Base-by-base conservation (phyloP, 495 filamentous ascomycete species). In the Cairneyella variabilis region DNA sequence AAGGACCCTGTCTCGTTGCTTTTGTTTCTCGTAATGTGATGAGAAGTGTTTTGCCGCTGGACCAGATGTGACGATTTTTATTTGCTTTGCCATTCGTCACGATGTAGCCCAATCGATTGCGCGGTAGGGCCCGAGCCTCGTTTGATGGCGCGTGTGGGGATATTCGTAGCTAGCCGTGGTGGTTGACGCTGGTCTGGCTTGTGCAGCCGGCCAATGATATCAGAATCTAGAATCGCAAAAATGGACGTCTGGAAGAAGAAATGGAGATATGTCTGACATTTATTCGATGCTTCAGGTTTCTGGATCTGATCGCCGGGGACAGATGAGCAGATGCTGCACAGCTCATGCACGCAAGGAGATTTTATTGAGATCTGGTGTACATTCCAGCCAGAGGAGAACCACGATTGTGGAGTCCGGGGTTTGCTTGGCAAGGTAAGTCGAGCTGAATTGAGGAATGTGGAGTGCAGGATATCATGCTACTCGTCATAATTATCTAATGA, bases 81-180 rank as follows among this genome's bases (percentile, higher is more conserved):
- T n/a, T n/a, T n/a, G n/a, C n/a, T n/a, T n/a, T n/a, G n/a, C n/a
- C n/a, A n/a, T n/a, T n/a, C n/a, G n/a, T n/a, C n/a, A n/a, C n/a
- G n/a, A n/a, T n/a, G n/a, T n/a, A n/a, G n/a, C n/a, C n/a, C n/a
- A 27, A 44, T 23, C 23, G 41, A 28, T 20, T 1, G 39, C 6
- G 39, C 39, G 41, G 41, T 47, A 28, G 25, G 44, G 44, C 25
- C 18, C 44, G 44, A 47, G 44, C 44, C 44, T 34, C 27, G 44
- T 16, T 27, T 47, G 44, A 47, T 30, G 25, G 44, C 44, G 25
- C 20, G 3, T 32, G 26, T 16, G 41, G 6, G 4, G 8, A 23
- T 45, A 20, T 25, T 14, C 23, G 22, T 16, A 11, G 20, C 9
- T 20, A 10, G 12, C 3, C 21, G 12, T 27, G 41, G 21, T 26